Evolutionary conservation across 2,329 filamentous ascomycete species (phyloP).

Genomic region (Aspergillus sp.): DNA sequence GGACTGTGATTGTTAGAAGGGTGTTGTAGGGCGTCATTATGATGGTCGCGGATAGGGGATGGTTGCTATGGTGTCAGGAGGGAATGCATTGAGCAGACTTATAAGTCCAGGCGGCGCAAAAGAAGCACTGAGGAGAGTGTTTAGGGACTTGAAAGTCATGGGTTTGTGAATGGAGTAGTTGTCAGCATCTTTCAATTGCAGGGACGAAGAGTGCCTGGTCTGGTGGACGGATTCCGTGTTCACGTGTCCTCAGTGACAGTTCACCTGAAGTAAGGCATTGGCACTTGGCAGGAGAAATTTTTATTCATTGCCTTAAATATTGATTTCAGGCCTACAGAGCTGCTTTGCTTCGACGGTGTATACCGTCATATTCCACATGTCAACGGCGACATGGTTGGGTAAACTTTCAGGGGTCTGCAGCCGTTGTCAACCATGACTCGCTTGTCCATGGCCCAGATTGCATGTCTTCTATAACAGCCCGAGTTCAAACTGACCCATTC

Average conservation of each 20-base stretch:
- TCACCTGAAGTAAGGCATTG: background rate
- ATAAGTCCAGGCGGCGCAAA: background rate
- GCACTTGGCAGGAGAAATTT: background rate
- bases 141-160: background rate
- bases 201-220: background rate
- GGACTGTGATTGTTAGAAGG: constrained; percentile 35
- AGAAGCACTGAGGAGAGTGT: too few species aligned
- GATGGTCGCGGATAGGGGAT: background rate
- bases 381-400: background rate
- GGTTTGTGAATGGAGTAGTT: background rate
- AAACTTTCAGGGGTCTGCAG: background rate
- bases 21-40: constrained; percentile 16
- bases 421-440: too few species aligned
- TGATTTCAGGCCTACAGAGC: background rate
- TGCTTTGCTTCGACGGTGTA: too few species aligned
- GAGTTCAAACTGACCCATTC: background rate
- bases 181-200: background rate
- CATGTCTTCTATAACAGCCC: too few species aligned
- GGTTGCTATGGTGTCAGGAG: background rate
- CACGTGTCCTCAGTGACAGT: constrained; percentile 2
- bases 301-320: background rate
- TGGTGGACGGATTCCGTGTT: background rate
- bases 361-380: background rate
- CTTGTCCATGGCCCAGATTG: too few species aligned
- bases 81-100: background rate